phyloP scores from a whole-genome alignment of 1,139 yeast species.

The Pichia sp. region DNA sequence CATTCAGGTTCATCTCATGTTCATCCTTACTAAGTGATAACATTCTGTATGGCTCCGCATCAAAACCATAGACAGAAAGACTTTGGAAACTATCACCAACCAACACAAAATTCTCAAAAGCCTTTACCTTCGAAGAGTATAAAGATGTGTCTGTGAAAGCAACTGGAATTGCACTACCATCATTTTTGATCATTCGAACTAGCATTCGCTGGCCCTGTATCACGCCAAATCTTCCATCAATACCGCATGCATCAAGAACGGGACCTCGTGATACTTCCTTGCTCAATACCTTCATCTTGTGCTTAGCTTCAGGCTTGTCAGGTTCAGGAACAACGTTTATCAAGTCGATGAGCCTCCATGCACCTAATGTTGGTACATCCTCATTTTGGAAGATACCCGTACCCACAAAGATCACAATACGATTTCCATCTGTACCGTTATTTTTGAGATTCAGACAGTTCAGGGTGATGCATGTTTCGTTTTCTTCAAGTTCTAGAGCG shows the following conservation, averaged over 20 bases:
- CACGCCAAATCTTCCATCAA: conserved; percentile 77
- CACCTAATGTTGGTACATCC: conserved; percentile 76
- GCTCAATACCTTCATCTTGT: conserved; percentile 67
- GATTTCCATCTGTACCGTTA: conserved; percentile 12
- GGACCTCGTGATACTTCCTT: conserved; percentile 82
- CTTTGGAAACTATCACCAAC: conserved; percentile 81
- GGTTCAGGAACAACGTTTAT: conserved; percentile 89
- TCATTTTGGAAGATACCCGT: conserved; percentile 74
- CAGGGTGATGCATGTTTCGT: conserved; percentile 59
- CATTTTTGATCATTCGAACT: conserved; percentile 68
- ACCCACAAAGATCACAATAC: conserved; percentile 52
- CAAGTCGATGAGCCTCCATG: conserved; percentile 66
- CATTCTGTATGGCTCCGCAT: conserved; percentile 92
- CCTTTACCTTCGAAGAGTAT: conserved; percentile 71
- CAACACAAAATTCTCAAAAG: conserved; percentile 71
- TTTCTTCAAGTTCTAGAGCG: conserved; percentile 53
- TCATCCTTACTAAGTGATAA: conserved; percentile 71
- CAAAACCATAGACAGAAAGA: conserved; percentile 81
- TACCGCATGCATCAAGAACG: conserved; percentile 68
- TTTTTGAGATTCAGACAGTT: conserved; percentile 45
- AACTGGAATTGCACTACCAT: conserved; percentile 77
- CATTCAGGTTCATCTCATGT: conserved; percentile 50
- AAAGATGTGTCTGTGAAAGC: conserved; percentile 86
- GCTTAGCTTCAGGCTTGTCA: conserved; percentile 77
- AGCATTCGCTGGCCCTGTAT: conserved; percentile 86